A percentile compares a stretch with the other conserved stretches of the same genome.
Conservation (phyloP, 2,329 filamentous ascomycete genomes). For the Neofusicoccum parvum region DNA sequence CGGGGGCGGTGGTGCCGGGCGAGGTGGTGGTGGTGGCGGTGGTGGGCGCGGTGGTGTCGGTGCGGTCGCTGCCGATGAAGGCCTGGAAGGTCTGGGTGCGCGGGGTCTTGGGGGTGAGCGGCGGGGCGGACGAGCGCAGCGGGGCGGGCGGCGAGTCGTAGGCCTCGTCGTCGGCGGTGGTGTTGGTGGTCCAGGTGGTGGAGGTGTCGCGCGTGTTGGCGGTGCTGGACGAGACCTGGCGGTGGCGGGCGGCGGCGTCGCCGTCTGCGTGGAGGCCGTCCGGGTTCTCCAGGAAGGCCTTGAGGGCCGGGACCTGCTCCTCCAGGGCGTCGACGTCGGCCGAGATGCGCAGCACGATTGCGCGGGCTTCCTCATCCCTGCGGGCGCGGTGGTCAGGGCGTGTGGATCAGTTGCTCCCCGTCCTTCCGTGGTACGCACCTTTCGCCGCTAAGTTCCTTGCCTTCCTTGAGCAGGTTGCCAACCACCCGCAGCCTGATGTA, state of each 20-base stretch:
- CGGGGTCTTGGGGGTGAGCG: not conserved
- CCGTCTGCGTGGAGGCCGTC: not conserved
- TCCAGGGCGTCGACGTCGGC: not conserved
- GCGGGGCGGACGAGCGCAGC: not conserved
- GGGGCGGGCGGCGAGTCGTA: too few relatives aligned
- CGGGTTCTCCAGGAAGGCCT: not conserved
- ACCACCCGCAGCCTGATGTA: conserved; percentile 1
- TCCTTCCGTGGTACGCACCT: not conserved
- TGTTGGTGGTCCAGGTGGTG: not conserved
- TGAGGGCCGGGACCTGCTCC: not conserved
- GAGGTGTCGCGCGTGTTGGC: not conserved
- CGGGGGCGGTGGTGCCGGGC: too few relatives aligned
- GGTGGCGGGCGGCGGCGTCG: not conserved
- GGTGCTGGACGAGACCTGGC: not conserved
- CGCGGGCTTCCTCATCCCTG: not conserved
- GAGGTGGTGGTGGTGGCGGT: not conserved
- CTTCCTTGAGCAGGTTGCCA: not conserved
- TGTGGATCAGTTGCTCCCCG: too few relatives aligned
- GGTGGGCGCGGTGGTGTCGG: too few relatives aligned
- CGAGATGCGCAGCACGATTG: not conserved
- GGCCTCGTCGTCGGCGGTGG: not conserved
- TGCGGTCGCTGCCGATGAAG: not conserved
- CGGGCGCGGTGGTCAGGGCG: not conserved
- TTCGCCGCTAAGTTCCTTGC: not conserved
- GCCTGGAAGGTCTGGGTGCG: not conserved